Evolutionary conservation across 192 early-diverging fungal species (phyloP), one percentile per base, ranked within the genome.

Genomic region (Polychytrium aggregatum): DNA sequence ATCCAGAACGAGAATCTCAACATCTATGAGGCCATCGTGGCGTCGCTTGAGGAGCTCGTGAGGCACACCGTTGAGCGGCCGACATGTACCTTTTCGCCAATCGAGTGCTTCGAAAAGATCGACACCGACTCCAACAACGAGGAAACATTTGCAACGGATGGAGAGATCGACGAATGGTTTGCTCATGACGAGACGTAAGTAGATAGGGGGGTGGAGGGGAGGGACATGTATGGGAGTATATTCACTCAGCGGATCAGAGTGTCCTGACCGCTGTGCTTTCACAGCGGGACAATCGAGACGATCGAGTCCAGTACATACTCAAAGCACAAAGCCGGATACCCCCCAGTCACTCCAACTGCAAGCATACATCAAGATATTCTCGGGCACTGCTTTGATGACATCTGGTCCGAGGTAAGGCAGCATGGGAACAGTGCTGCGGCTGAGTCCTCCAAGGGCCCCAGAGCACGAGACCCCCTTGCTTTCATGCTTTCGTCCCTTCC

Each of bases 341-440:
- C 8, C 64, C 60, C 6, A n/a, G 48, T 62, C 16, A 57, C 59
- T 18, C 65, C 65, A 17, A 59, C 49, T 36, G 60, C 55, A 14
- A 64, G 56, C 29, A 63, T 67, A 9, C 54, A 46, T 14, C 65
- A 67, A 43, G 65, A 67, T 37, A 67, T 67, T 22, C 30, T 60
- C 16, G 48, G 53, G 16, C 58, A 65, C 26, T n/a, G 68, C 5
- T 63, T 71, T 50, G 69, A 71, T 25, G 69, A 71, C 42, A 46
- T 71, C 6, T 71, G 69, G 69, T 52, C 57, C 28, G 69, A 71
- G 54, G 62, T 71, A 0, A 42, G 22, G 11, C 9, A 24, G 14
- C n/a, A 49, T 14, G 14, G 22, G 8, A 11, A 16, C 10, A 0
- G 26, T 55, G 13, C 34, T 6, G 24, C 17, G 21, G n/a, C n/a